Percentiles rank a stretch among this genome's conserved stretches.
Conservation (phyloP, 805 yeast species). For the Sungouiella blattae region DNA sequence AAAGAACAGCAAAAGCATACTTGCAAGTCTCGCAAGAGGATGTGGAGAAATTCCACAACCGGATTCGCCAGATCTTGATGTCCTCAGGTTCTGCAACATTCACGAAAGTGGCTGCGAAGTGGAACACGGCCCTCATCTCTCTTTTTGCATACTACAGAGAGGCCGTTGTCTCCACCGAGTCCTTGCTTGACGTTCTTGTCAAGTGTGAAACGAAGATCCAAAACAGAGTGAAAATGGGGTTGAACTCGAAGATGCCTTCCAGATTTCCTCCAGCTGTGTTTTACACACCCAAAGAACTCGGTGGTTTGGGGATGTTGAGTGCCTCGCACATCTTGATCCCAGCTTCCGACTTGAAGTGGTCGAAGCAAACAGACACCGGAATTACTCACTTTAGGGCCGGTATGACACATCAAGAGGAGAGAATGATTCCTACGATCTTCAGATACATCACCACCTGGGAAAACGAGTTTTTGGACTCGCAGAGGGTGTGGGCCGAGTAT, state of each 20-base stretch:
- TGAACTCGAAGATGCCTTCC: slow-evolving; percentile 97
- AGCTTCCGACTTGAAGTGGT: slow-evolving; percentile 86
- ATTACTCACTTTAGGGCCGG: slow-evolving; percentile 93
- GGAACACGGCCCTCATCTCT: slow-evolving; percentile 91
- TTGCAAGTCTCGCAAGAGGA: slow-evolving; percentile 80
- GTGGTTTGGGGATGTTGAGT: slow-evolving; percentile 97
- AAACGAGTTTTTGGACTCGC: slow-evolving; percentile 89
- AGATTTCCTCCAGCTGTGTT: slow-evolving; percentile 98
- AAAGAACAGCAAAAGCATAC: slow-evolving; percentile 84
- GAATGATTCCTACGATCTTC: slow-evolving; percentile 88
- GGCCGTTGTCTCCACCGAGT: slow-evolving; percentile 81
- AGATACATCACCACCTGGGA: slow-evolving; percentile 96
- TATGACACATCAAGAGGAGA: slow-evolving; percentile 76
- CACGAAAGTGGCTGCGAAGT: slow-evolving; percentile 87
- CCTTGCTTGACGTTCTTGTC: slow-evolving; percentile 76
- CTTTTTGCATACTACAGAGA: slow-evolving; percentile 89
- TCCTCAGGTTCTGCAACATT: slow-evolving; percentile 95
- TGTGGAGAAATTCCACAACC: slow-evolving; percentile 73
- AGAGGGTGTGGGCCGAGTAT: slow-evolving; percentile 97
- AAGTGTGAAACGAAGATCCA: slow-evolving; percentile 92
- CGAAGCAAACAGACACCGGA: slow-evolving; percentile 90
- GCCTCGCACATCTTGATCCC: slow-evolving; percentile 96
- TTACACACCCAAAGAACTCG: slow-evolving; percentile 94
- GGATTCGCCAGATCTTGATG: slow-evolving; percentile 88
- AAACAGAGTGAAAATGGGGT: slow-evolving; percentile 88